Evolutionary conservation across 2,329 filamentous ascomycete species (phyloP).

Genomic region (Penicillium palitans): DNA sequence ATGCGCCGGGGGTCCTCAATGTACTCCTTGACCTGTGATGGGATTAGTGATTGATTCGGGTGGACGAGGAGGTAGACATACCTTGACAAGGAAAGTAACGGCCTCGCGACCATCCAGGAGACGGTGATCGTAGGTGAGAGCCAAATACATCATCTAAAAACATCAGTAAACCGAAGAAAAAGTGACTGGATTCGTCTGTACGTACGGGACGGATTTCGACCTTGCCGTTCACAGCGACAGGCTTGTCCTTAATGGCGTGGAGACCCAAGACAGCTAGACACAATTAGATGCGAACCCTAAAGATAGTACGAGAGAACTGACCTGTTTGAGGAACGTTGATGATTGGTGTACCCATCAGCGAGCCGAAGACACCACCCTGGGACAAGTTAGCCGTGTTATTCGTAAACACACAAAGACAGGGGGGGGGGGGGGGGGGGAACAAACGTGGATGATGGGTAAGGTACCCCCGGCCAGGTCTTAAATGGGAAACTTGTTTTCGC

Average conservation of each 20-base stretch:
- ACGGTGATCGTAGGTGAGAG: constrained; percentile 95
- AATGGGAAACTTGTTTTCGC: constrained; percentile 94
- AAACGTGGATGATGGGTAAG: constrained; percentile 91
- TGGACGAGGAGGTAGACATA: constrained; percentile 23
- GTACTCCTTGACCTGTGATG: constrained; percentile 74
- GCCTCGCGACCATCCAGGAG: constrained; percentile 93
- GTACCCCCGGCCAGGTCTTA: constrained; percentile 99
- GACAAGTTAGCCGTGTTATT: constrained; percentile 15
- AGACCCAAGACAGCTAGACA: constrained; percentile 73
- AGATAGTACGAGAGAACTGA: constrained; percentile 25
- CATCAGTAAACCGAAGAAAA: not conserved
- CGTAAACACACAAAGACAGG: not conserved
- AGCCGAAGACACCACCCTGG: constrained; percentile 86
- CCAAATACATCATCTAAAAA: constrained; percentile 90
- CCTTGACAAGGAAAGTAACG: constrained; percentile 91
- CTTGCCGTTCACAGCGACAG: constrained; percentile 88
- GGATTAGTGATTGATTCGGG: constrained; percentile 15
- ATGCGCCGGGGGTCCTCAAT: constrained; percentile 94
- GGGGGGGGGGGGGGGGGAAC: constrained; percentile 20
- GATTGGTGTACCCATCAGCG: constrained; percentile 95
- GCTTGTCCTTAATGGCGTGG: constrained; percentile 94
- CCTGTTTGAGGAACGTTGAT: constrained; percentile 94
- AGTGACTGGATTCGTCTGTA: constrained; percentile 10
- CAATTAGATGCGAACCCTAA: constrained; percentile 1
- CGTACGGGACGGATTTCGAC: constrained; percentile 80